Evolutionary conservation across 257 asterid species (phyloP).

Genomic region (Dorcoceras hygrometricum): DNA sequence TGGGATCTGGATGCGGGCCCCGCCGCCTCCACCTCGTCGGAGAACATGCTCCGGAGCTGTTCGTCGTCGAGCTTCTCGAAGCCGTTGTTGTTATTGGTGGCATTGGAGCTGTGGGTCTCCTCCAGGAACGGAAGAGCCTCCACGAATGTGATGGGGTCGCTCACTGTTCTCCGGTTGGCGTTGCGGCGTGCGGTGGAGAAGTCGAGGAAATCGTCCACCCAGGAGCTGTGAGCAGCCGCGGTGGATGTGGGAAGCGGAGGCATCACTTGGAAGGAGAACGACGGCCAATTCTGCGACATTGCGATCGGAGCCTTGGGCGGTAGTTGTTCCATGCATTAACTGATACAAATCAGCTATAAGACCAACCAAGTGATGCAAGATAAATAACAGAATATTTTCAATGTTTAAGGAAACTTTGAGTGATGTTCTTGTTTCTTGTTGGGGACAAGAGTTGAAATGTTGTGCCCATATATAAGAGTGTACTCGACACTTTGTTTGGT

Average conservation of each 20-base stretch:
- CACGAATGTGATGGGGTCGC: constrained; percentile 77
- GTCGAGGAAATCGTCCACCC: constrained; percentile 84
- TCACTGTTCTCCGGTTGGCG: constrained; percentile 70
- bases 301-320: constrained; percentile 67
- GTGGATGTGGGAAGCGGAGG: constrained; percentile 29
- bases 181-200: constrained; percentile 66
- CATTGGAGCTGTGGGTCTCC: constrained; percentile 25
- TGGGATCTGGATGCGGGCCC: constrained; percentile 36
- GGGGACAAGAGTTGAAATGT: background rate
- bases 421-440: background rate
- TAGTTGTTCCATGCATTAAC: constrained; percentile 69
- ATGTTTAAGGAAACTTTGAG: background rate
- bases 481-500: too few species aligned
- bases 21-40: constrained; percentile 45
- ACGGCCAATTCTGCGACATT: constrained; percentile 67
- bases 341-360: background rate
- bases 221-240: constrained; percentile 37
- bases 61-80: constrained; percentile 79
- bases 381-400: background rate
- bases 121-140: constrained; percentile 42
- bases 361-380: background rate
- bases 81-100: constrained; percentile 20
- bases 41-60: constrained; percentile 69
- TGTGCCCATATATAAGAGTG: background rate
- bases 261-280: constrained; percentile 56